These are phyloP conservation scores for Pulveroboletus sp. DNA, from an alignment of 768 basidiomycete species.

Conservation along the genomic window DNA sequence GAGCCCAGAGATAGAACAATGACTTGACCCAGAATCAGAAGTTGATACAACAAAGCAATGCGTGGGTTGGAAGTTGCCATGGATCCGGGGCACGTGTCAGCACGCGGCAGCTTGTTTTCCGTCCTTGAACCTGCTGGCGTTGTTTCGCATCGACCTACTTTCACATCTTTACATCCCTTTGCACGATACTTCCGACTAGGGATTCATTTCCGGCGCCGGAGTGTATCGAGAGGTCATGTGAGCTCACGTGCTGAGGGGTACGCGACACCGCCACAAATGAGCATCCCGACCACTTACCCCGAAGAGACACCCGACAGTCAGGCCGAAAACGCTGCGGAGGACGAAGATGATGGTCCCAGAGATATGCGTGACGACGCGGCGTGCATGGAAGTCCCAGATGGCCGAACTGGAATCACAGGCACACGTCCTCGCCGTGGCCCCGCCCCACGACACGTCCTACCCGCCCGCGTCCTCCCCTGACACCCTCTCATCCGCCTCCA, in stretches of 20 bases:
- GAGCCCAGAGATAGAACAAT: no score
- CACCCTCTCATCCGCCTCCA: slow-evolving; percentile 13
- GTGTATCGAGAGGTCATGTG: no score
- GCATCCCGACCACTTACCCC: neutral
- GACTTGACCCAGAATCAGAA: no score
- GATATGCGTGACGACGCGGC: slow-evolving; percentile 29
- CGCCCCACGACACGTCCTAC: neutral
- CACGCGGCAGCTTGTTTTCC: no score
- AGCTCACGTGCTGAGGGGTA: slow-evolving; percentile 7
- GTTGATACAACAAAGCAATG: no score
- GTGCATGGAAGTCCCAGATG: slow-evolving; percentile 26
- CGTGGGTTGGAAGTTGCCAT: no score
- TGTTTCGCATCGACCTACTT: no score
- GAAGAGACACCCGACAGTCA: neutral
- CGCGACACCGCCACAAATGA: slow-evolving; percentile 23
- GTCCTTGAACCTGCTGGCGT: no score
- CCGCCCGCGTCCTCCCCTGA: slow-evolving; percentile 20
- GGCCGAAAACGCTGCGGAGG: slow-evolving; percentile 3
- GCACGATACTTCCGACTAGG: no score
- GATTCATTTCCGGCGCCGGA: no score
- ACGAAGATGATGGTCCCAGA: slow-evolving; percentile 16
- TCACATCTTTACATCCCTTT: no score
- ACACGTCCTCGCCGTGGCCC: neutral
- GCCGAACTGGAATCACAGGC: slow-evolving; percentile 8
- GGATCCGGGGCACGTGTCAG: no score